A percentile compares a stretch with the other conserved stretches of the same genome.
Evolutionary conservation across 768 basidiomycete species (phyloP).

Genomic region (Mycena galopus): DNA sequence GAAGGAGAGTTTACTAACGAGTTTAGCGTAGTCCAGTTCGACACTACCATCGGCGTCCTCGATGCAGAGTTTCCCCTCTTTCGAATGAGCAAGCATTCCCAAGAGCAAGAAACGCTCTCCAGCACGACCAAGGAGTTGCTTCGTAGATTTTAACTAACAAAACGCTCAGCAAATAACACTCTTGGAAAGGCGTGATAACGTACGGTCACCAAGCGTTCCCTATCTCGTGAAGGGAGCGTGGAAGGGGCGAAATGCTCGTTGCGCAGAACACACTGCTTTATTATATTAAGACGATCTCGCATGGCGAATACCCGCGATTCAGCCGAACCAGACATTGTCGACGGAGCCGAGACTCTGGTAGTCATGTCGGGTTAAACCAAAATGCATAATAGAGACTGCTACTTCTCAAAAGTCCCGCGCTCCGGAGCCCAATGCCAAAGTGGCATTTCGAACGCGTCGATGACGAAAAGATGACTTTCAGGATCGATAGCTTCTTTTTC

Average conservation of each 20-base stretch:
- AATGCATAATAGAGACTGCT: slow-evolving; percentile 35
- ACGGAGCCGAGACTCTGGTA: slow-evolving; percentile 63
- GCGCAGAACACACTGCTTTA: slow-evolving; percentile 91
- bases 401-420: slow-evolving; percentile 92
- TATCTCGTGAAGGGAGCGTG: slow-evolving; percentile 89
- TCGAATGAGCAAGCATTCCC: slow-evolving; percentile 91
- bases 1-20: slow-evolving; percentile 63
- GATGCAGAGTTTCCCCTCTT: slow-evolving; percentile 90
- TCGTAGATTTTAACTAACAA: slow-evolving; percentile 89
- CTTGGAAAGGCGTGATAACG: slow-evolving; percentile 38
- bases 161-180: not conserved
- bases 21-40: slow-evolving; percentile 87
- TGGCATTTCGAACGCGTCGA: slow-evolving; percentile 97
- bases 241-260: slow-evolving; percentile 99
- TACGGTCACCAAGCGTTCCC: slow-evolving; percentile 90
- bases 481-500: slow-evolving; percentile 81
- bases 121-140: slow-evolving; percentile 92
- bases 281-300: slow-evolving; percentile 89
- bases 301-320: slow-evolving; percentile 84
- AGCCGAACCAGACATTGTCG: slow-evolving; percentile 85
- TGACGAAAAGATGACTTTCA: slow-evolving; percentile 83
- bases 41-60: slow-evolving; percentile 96
- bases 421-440: slow-evolving; percentile 92
- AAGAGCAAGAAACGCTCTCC: slow-evolving; percentile 93
- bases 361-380: slow-evolving; percentile 11